Evolutionary conservation across 225 moss, liverwort and hornwort species (phyloP), one percentile per base, ranked within the genome.

Genomic region (Lunularia cruciata): DNA sequence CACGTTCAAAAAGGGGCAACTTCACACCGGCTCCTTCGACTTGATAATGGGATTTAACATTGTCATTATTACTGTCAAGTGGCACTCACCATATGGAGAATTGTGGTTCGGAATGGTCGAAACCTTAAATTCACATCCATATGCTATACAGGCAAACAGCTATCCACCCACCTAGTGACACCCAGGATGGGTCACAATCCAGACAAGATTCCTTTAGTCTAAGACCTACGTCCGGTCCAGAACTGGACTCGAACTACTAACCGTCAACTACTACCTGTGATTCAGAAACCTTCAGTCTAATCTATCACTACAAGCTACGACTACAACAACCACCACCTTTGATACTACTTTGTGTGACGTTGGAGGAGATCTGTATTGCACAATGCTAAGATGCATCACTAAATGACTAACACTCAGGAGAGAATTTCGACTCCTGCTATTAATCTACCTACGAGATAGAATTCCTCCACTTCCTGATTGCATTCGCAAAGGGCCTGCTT

Each of bases 391-490:
- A 60, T 60, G 60, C 33, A 3, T 11, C 22, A 34, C 60, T 34
- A 34, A 34, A 28, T 33, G 47, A 34, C 9, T 19, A n/a, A 32
- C 33, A 2, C 30, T 8, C n/a, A 8, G 12, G 19, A 12, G 18
- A 51, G 13, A 22, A 51, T 51, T 8, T 14, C n/a, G 9, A 51
- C 49, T 51, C 8, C 5, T 51, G 49, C 18, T 8, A 30, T 25
- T 1, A 9, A 48, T 64, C 42, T 48, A 67, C 13, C 60, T 68
- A 81, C 13, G 81, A 81, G 39, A 81, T 81, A 11, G 81, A 81
- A 37, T 81, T 81, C 25, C 81, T 77, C 81, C 81, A 81, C 57
- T 74, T 81, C 40, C 77, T 77, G 25, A 81, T 81, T 1, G 81
- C 67, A 67, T 45, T 77, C 1, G 74, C 65, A 32, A 81, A 77